Conservation (phyloP, 805 yeast genomes). For the Starmerella potacharoeniae region DNA sequence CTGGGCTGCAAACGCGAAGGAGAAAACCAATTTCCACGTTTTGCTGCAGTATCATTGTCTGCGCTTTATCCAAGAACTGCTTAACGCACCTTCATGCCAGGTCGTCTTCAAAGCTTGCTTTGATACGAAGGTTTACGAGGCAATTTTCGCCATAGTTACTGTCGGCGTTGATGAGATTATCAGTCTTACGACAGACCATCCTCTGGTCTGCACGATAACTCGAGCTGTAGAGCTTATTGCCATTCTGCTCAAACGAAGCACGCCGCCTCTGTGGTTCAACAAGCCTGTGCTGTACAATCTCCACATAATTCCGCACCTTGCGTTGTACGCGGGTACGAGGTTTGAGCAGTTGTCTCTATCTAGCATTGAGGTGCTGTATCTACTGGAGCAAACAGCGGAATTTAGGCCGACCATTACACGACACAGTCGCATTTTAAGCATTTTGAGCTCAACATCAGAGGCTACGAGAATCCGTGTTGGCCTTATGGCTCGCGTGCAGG, state of each 20-base stretch:
- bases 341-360: constrained; percentile 41
- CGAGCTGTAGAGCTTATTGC: constrained; percentile 37
- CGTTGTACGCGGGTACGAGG: constrained; percentile 55
- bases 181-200: constrained; percentile 30
- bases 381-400: constrained; percentile 39
- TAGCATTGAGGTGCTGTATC: constrained; percentile 43
- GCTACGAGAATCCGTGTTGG: constrained; percentile 61
- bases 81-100: neutral
- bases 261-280: constrained; percentile 20
- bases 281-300: constrained; percentile 63
- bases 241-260: constrained; percentile 23
- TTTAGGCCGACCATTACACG: constrained; percentile 34
- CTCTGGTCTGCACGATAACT: constrained; percentile 32
- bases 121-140: constrained; percentile 43
- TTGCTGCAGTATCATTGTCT: constrained; percentile 45
- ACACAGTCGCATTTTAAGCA: constrained; percentile 53
- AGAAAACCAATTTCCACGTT: constrained; percentile 29
- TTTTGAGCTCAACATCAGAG: constrained; percentile 68
- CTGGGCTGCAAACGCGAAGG: constrained; percentile 32
- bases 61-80: constrained; percentile 37
- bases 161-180: constrained; percentile 49
- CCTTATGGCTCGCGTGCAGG: constrained; percentile 56
- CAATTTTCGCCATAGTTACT: constrained; percentile 46
- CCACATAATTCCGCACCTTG: constrained; percentile 61
- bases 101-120: constrained; percentile 37